These are phyloP conservation scores for Tulasnella sp. DNA, from an alignment of 768 basidiomycete genomes.

Conservation along the genomic window DNA sequence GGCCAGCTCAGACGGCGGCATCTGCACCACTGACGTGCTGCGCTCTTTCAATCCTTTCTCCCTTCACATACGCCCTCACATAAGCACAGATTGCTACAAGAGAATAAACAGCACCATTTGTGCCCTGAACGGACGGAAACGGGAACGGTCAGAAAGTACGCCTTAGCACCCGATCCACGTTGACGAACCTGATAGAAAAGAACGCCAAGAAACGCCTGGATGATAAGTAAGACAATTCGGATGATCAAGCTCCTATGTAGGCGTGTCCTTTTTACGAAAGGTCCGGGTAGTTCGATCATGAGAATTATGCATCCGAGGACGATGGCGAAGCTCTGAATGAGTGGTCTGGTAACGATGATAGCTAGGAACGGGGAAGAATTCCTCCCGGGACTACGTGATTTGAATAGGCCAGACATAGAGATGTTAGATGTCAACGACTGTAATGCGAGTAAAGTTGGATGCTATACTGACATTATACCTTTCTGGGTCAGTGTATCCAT, in stretches of 20 bases:
- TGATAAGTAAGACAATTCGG: conserved; percentile 48
- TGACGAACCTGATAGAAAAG: conserved; percentile 64
- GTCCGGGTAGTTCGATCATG: conserved; percentile 61
- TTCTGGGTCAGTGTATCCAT: conserved; percentile 12
- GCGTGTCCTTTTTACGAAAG: conserved; percentile 40
- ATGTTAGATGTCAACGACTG: neutral
- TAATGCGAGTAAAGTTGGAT: too few relatives aligned
- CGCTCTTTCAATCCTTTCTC: conserved; percentile 58
- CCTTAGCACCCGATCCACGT: too few relatives aligned
- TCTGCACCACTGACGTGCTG: conserved; percentile 25
- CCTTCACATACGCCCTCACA: conserved; percentile 47
- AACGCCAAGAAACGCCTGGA: conserved; percentile 52
- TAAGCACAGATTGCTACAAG: conserved; percentile 61
- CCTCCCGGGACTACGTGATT: conserved; percentile 42
- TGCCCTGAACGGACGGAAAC: conserved; percentile 61
- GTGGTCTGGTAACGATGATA: conserved; percentile 64
- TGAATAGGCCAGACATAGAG: neutral
- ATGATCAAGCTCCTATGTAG: conserved; percentile 56
- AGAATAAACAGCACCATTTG: conserved; percentile 72
- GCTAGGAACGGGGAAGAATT: conserved; percentile 51
- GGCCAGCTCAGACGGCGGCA: conserved; percentile 6
- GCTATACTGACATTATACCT: conserved; percentile 20
- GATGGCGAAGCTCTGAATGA: conserved; percentile 62
- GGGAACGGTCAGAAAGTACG: neutral
- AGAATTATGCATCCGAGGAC: conserved; percentile 47